Base-by-base conservation (phyloP, 2,329 filamentous ascomycete species). In the Amesomyces nigricolor region DNA sequence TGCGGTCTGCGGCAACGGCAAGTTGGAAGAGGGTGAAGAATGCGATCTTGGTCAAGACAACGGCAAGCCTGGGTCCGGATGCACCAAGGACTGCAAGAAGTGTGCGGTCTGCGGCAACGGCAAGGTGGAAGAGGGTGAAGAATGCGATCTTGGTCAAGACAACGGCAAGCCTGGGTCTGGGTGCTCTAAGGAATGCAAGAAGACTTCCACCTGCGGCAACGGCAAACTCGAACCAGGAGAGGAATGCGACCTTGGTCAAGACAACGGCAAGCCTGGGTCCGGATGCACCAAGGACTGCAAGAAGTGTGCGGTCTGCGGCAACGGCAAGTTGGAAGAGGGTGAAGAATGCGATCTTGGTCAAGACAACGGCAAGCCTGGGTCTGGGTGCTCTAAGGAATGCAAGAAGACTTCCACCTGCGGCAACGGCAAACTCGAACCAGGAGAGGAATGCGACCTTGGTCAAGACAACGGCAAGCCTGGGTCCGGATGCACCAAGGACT, bases 221-320 rank as follows among this genome's bases (percentile, higher is more conserved):
- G 49, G 49, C 11, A 51, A 51, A 14, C 29, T 51, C n/a, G 49
- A 51, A 2, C 3, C 17, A 0, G 49, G 40, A 1, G 49, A 51
- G 17, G 49, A 51, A 13, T 51, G 49, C 14, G 49, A 51, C 14
- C 16, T 38, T 5, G 49, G 49, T 9, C 3, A 26, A 4, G 7
- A 45, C 10, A 58, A 58, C 48, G 56, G 56, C 6, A 22, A 38
- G 19, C 48, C 47, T 11, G 37, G 37, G 17, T 58, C 56, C 10
- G 40, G 52, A 14, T 58, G 56, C 29, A 45, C 52, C 8, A 45
- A 30, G 17, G 30, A 51, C 4, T 51, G 49, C 49, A 51, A 51
- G 42, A 17, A 10, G 6, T 11, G 11, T 3, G 6, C 17, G 1
- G 30, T 51, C 7, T 51, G 49, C 9, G 49, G 49, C 13, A 37